Evolutionary conservation across 257 asterid genomes (phyloP), one percentile per base, ranked within the genome.

Genomic region (Leonotis leonurus): DNA sequence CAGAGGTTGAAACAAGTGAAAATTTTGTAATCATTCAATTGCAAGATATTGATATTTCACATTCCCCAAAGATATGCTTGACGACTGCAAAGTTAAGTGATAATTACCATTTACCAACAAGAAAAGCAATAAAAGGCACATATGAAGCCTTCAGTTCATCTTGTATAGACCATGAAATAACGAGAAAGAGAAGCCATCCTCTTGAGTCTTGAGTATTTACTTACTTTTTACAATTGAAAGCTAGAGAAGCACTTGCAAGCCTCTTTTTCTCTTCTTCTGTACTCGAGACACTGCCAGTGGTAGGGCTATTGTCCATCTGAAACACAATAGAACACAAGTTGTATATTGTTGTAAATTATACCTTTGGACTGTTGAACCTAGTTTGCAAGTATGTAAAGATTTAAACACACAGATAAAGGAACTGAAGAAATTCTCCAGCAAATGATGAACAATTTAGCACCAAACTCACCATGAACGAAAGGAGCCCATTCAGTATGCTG

Each of bases 401-500:
- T 17, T 37, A 40, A 21, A 29, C 1, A 49, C 24, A 44, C 53
- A 44, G 17, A 72, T 35, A 10, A 11, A n/a, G n/a, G 41, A 68
- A 54, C 24, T 14, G 9, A 43, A 48, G 24, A 39, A 20, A 49
- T 30, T 54, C 50, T 27, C 36, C 9, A 39, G 30, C 26, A 25
- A 45, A 29, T n/a, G n/a, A n/a, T n/a, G n/a, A n/a, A n/a, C n/a
- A n/a, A n/a, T n/a, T 41, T 44, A 32, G 66, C 54, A 40, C 35
- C 25, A 59, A 73, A 78, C 87, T 80, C 81, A 93, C 99, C 99
- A 93, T 93, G 85, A 93, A 93, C 2, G 99, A 93, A 67, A 93
- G 99, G 39, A 90, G 93, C 72, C 99, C 99, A 7, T 81, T 90
- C 60, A 93, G 84, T 67, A 93, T 93, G 86, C 99, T 90, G 95